A percentile compares a stretch with the other conserved stretches of the same genome.
phyloP scores from a whole-genome alignment of 2,329 filamentous ascomycete genomes.

The Hymenoscyphus repandus region DNA sequence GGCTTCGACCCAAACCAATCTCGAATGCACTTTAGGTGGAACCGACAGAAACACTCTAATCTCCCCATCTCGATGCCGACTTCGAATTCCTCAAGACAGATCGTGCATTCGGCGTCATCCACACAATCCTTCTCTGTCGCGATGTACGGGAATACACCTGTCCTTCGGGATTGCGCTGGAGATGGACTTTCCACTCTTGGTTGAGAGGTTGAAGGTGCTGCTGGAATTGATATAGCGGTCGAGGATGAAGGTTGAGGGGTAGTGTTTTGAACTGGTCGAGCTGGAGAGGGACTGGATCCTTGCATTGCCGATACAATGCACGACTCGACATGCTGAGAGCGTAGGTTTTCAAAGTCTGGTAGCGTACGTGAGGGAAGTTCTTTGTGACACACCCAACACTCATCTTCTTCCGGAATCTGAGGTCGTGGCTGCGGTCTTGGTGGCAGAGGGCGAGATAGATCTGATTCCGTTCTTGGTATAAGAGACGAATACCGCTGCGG shows the following conservation, averaged over 20 bases:
- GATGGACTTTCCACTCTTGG: constrained; percentile 1
- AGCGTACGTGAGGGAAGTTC: constrained; percentile 59
- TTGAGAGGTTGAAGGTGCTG: background rate
- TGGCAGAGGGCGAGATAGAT: constrained; percentile 2
- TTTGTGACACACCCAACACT: constrained; percentile 70
- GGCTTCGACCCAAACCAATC: constrained; percentile 59
- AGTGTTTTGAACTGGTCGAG: constrained; percentile 5
- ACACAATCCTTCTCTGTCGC: constrained; percentile 65
- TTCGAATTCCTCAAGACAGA: constrained; percentile 62
- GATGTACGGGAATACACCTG: constrained; percentile 58
- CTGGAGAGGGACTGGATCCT: constrained; percentile 4
- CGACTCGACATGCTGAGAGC: constrained; percentile 52
- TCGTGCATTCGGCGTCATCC: constrained; percentile 63
- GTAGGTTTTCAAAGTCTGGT: constrained; percentile 47
- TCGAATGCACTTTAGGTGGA: constrained; percentile 55
- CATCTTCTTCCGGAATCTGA: constrained; percentile 65
- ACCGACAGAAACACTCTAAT: constrained; percentile 61
- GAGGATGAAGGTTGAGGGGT: constrained; percentile 8
- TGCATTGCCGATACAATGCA: constrained; percentile 41
- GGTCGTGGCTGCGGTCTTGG: constrained; percentile 15
- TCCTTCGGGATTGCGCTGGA: constrained; percentile 39
- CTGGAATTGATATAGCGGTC: constrained; percentile 2
- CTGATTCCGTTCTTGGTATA: constrained; percentile 9
- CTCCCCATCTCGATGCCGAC: constrained; percentile 59
- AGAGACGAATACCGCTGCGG: constrained; percentile 8